These are phyloP conservation scores for Neurospora terricola DNA, from an alignment of 495 filamentous ascomycete species.

Conservation along the genomic window DNA sequence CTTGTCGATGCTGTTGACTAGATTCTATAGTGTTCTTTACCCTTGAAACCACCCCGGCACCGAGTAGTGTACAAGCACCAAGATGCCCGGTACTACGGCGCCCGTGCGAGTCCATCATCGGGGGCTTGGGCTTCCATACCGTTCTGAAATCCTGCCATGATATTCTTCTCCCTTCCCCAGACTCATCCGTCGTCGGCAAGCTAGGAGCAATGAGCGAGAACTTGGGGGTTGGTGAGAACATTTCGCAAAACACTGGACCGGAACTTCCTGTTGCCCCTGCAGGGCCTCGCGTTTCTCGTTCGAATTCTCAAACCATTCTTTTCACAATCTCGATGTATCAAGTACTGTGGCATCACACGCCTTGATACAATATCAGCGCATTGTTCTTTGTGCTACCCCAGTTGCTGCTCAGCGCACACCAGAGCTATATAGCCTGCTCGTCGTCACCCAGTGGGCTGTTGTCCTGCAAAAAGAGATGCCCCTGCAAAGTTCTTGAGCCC, in stretches of 20 bases:
- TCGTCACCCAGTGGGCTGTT: constrained; percentile 12
- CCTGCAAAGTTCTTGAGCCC: constrained; percentile 7
- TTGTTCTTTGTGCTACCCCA: constrained; percentile 17
- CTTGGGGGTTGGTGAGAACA: not conserved
- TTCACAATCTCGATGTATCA: not conserved
- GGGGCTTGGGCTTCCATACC: not conserved
- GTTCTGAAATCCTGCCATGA: not conserved
- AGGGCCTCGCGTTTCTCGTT: not conserved
- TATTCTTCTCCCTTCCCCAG: not conserved
- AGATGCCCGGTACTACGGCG: not conserved
- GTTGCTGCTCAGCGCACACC: constrained; percentile 15
- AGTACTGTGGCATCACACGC: constrained; percentile 12
- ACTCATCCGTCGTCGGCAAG: not conserved
- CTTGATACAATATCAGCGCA: constrained; percentile 16
- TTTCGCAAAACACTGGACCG: not conserved
- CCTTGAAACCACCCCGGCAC: not conserved
- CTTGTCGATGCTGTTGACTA: not conserved
- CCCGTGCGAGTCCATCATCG: not conserved
- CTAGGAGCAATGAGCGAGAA: not conserved
- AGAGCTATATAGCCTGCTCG: constrained; percentile 14
- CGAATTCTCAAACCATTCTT: not conserved
- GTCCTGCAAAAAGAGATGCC: constrained; percentile 2
- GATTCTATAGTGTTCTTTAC: not conserved
- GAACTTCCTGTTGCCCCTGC: not conserved
- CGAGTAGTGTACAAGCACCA: not conserved